Conservation (phyloP, 148 eudicot species). For the Camellia granthamiana region DNA sequence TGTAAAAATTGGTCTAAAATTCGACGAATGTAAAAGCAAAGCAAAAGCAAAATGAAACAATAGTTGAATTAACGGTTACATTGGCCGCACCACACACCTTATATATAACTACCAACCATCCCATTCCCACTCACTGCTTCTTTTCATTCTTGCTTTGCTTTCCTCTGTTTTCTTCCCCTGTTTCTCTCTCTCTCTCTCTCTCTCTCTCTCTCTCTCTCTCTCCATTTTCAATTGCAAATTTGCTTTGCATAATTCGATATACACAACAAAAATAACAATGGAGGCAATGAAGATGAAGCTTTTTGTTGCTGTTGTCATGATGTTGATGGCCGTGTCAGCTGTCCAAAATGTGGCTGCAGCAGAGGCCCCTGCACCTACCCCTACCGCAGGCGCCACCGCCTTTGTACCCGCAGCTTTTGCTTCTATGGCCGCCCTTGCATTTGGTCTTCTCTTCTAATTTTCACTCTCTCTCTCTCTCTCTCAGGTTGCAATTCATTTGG, state of each 20-base stretch:
- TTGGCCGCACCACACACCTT: neutral
- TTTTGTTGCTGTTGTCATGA: conserved; percentile 21
- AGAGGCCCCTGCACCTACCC: conserved; percentile 26
- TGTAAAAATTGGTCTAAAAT: conserved; percentile 10
- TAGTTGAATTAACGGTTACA: neutral
- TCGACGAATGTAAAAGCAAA: neutral
- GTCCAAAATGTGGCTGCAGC: conserved; percentile 19
- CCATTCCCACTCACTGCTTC: neutral
- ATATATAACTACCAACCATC: neutral
- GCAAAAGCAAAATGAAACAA: neutral
- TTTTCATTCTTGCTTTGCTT: neutral
- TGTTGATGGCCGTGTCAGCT: conserved; percentile 16
- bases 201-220: neutral
- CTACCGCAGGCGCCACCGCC: conserved; percentile 16
- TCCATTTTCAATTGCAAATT: neutral
- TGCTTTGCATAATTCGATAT: too few species aligned
- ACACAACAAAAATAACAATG: conserved; percentile 3
- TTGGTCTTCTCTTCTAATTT: conserved; percentile 20
- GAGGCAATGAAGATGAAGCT: conserved; percentile 31
- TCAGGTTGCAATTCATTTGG: neutral
- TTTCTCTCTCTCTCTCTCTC: too few species aligned
- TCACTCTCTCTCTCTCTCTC: neutral
- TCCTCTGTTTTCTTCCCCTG: neutral
- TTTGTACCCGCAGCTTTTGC: conserved; percentile 27
- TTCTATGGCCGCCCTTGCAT: conserved; percentile 22